Evolutionary conservation across 2,329 filamentous ascomycete species (phyloP).

Genomic region (Coniosporium tulheliwenetii): DNA sequence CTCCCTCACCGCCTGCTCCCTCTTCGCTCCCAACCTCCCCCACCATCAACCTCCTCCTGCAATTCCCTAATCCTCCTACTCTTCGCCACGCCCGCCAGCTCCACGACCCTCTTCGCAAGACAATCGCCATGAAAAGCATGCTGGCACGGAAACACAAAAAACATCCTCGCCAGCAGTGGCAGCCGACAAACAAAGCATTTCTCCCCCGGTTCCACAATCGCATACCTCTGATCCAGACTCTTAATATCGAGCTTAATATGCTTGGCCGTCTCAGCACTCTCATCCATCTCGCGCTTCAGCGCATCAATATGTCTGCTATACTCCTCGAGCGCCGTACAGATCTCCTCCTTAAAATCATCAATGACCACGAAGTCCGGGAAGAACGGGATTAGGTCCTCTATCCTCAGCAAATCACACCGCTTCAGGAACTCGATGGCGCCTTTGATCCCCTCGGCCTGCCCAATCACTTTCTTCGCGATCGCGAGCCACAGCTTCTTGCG

Average conservation of each 20-base stretch:
- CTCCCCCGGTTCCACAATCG: constrained; percentile 92
- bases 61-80: constrained; percentile 70
- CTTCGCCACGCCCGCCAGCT: constrained; percentile 61
- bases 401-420: constrained; percentile 78
- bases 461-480: constrained; percentile 87
- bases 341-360: constrained; percentile 98
- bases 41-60: constrained; percentile 69
- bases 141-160: constrained; percentile 97
- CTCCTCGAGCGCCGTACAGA: constrained; percentile 82
- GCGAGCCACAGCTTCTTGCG: constrained; percentile 93
- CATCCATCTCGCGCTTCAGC: constrained; percentile 89
- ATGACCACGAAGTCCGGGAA: constrained; percentile 98
- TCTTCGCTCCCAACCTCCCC: constrained; percentile 49
- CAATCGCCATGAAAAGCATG: constrained; percentile 97
- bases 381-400: constrained; percentile 94
- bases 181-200: constrained; percentile 80
- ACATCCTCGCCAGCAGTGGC: constrained; percentile 76
- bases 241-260: constrained; percentile 87
- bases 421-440: constrained; percentile 81
- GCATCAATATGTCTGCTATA: constrained; percentile 83
- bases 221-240: constrained; percentile 73
- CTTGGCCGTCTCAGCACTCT: constrained; percentile 70
- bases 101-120: constrained; percentile 69
- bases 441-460: constrained; percentile 70
- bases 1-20: constrained; percentile 74